A percentile compares a stretch with the other conserved stretches of the same genome.
These are phyloP conservation scores for Fistulina hepatica DNA, from an alignment of 1,284 basidiomycete genomes.

Conservation along the genomic window DNA sequence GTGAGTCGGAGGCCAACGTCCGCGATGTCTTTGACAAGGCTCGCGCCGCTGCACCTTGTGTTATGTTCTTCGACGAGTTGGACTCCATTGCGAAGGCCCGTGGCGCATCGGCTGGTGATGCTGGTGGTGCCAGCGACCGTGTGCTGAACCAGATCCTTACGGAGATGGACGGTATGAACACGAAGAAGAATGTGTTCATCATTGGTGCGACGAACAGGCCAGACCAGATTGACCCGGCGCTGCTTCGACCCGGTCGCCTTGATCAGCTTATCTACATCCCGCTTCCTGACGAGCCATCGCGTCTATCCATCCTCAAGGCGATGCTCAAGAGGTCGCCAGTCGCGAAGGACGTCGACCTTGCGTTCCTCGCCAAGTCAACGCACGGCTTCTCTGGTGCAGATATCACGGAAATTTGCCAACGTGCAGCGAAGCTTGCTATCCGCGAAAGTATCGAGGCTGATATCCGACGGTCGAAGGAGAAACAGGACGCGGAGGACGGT, in stretches of 20 bases:
- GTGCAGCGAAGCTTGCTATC: conserved; percentile 94
- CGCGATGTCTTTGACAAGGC: conserved; percentile 99
- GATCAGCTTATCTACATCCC: conserved; percentile 94
- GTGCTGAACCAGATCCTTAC: conserved; percentile 96
- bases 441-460: conserved; percentile 92
- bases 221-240: conserved; percentile 96
- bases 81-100: conserved; percentile 98
- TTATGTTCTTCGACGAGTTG: conserved; percentile 99
- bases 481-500: conserved; percentile 54
- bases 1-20: conserved; percentile 99
- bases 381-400: conserved; percentile 99
- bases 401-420: conserved; percentile 97
- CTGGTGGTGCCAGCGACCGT: conserved; percentile 92
- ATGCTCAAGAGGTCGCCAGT: conserved; percentile 90
- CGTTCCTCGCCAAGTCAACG: conserved; percentile 86
- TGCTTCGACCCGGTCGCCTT: conserved; percentile 96
- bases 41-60: conserved; percentile 95
- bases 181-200: conserved; percentile 99
- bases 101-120: conserved; percentile 79
- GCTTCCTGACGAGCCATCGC: conserved; percentile 87
- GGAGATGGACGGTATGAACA: conserved; percentile 99
- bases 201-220: conserved; percentile 98
- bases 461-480: conserved; percentile 73
- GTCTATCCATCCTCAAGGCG: conserved; percentile 86
- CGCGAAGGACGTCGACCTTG: conserved; percentile 75